Evolutionary conservation across 306 rosid species (phyloP).

Genomic region (Herpetospermum pedunculosum): DNA sequence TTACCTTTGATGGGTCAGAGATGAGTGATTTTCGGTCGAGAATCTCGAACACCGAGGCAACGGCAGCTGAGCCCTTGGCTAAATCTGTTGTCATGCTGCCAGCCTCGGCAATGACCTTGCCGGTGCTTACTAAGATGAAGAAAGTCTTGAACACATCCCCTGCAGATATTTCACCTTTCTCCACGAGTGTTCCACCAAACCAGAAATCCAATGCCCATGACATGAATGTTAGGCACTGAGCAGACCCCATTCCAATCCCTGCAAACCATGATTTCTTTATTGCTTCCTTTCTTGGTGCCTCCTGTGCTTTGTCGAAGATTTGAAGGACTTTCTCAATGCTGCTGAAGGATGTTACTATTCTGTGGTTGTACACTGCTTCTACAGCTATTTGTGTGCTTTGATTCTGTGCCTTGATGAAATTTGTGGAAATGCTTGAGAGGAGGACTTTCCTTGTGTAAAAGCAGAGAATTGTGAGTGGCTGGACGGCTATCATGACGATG

Average conservation of each 20-base stretch:
- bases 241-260: constrained; percentile 93
- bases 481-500: constrained; percentile 78
- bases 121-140: constrained; percentile 82
- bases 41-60: constrained; percentile 74
- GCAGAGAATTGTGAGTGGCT: constrained; percentile 76
- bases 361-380: constrained; percentile 84
- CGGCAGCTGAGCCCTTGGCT: constrained; percentile 72
- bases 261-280: constrained; percentile 85
- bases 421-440: constrained; percentile 59
- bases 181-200: constrained; percentile 81
- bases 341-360: constrained; percentile 72
- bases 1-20: constrained; percentile 36
- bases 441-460: constrained; percentile 76
- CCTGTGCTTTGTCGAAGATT: constrained; percentile 76
- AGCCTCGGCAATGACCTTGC: constrained; percentile 95
- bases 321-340: constrained; percentile 44
- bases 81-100: constrained; percentile 97
- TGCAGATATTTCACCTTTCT: constrained; percentile 57
- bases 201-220: constrained; percentile 97
- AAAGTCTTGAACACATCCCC: constrained; percentile 94
- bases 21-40: constrained; percentile 77
- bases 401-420: constrained; percentile 64
- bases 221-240: constrained; percentile 89
- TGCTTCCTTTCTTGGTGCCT: constrained; percentile 69
- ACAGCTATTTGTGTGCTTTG: constrained; percentile 85